A percentile compares a stretch with the other conserved stretches of the same genome.
phyloP scores from a whole-genome alignment of 2,329 filamentous ascomycete genomes.

The Penicillium sp. region DNA sequence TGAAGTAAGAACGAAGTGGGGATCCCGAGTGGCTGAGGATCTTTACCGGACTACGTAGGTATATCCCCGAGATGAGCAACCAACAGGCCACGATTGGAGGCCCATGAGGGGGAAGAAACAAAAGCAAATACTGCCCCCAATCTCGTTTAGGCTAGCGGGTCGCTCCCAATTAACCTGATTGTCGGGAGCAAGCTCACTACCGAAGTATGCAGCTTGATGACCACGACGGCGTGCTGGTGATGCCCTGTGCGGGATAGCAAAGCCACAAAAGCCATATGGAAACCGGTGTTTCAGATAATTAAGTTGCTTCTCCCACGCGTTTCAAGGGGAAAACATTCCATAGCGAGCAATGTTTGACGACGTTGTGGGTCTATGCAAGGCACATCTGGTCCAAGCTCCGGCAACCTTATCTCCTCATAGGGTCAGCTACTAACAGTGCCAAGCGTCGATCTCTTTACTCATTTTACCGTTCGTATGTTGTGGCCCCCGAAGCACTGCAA shows the following conservation, averaged over 20 bases:
- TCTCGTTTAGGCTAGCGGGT: conserved; percentile 6
- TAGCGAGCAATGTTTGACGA: conserved; percentile 20
- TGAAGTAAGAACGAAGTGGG: background rate
- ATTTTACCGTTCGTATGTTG: background rate
- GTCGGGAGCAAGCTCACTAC: conserved; percentile 9
- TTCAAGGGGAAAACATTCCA: conserved; percentile 4
- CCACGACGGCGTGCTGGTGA: background rate
- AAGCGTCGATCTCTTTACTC: conserved; percentile 12
- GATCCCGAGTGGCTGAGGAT: conserved; percentile 1
- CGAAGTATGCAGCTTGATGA: conserved; percentile 7
- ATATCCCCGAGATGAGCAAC: background rate
- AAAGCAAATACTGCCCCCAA: background rate
- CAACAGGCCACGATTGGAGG: background rate
- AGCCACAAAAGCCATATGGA: conserved; percentile 24
- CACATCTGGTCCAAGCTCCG: conserved; percentile 16
- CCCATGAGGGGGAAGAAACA: background rate
- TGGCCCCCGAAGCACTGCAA: background rate
- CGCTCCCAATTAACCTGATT: background rate
- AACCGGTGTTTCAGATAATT: conserved; percentile 2
- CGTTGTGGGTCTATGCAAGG: conserved; percentile 24
- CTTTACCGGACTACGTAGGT: background rate
- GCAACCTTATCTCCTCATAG: conserved; percentile 21
- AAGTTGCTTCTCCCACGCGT: conserved; percentile 1
- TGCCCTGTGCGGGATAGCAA: conserved; percentile 1
- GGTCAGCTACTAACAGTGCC: conserved; percentile 1